Percentiles rank a stretch among this genome's conserved stretches.
Evolutionary conservation across 2,329 filamentous ascomycete species (phyloP).

Genomic region (Neospermospora avenae): DNA sequence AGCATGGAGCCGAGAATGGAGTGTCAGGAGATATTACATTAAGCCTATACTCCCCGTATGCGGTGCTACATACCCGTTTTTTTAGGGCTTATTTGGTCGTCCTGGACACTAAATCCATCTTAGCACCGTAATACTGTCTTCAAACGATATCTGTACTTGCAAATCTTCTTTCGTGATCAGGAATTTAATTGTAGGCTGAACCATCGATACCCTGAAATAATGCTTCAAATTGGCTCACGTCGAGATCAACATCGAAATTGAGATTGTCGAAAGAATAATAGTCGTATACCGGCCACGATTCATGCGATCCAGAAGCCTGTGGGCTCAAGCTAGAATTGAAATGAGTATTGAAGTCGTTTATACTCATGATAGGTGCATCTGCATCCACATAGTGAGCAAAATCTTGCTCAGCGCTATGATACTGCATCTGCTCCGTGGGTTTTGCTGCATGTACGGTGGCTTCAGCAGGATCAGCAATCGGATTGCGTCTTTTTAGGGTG

Average conservation of each 20-base stretch:
- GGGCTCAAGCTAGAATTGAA: neutral
- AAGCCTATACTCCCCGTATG: too few species aligned
- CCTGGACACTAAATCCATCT: too few species aligned
- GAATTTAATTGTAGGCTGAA: neutral
- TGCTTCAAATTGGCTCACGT: conserved; percentile 13
- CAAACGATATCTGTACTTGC: too few species aligned
- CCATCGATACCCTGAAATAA: conserved; percentile 8
- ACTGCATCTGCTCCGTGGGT: neutral
- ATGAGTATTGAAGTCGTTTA: neutral
- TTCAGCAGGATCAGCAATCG: too few species aligned
- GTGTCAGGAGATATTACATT: too few species aligned
- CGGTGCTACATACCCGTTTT: too few species aligned
- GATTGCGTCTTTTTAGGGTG: neutral
- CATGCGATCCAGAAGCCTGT: neutral
- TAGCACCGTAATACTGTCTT: too few species aligned
- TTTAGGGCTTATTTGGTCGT: too few species aligned
- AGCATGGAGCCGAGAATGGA: too few species aligned
- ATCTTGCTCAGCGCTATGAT: neutral
- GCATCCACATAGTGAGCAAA: neutral
- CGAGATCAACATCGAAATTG: conserved; percentile 19
- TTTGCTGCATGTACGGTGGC: too few species aligned
- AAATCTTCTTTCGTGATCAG: too few species aligned
- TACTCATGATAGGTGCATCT: neutral
- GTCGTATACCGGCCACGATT: neutral
- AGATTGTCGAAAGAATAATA: conserved; percentile 6